Conservation (phyloP, 805 yeast species). For the Suhomyces prunicola region DNA sequence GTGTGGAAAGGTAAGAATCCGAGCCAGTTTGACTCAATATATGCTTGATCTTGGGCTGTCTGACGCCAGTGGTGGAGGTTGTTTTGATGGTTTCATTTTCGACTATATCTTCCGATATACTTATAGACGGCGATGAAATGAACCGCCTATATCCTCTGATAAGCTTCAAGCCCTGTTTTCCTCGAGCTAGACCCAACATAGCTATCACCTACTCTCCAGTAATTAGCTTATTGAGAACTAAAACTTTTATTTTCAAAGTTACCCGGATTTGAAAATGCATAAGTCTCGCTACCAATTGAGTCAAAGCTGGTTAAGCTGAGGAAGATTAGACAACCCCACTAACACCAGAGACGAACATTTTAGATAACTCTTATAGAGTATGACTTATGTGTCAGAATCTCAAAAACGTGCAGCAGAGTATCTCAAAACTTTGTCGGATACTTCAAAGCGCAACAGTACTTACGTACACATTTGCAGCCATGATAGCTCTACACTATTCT, state of each 20-base stretch:
- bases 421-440: no score
- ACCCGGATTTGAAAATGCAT: background rate
- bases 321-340: no score
- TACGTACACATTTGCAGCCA: no score
- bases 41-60: constrained; percentile 5
- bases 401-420: no score
- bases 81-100: background rate
- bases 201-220: background rate
- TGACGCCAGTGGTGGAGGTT: background rate
- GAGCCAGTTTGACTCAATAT: background rate
- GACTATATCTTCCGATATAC: constrained; percentile 10
- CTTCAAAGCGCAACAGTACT: no score
- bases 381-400: no score
- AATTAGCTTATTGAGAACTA: background rate
- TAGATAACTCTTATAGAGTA: no score
- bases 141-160: constrained; percentile 6
- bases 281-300: background rate
- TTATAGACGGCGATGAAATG: constrained; percentile 10
- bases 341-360: no score
- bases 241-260: background rate
- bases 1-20: background rate
- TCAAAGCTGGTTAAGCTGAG: no score
- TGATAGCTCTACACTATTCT: no score
- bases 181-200: constrained; percentile 1
- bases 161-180: background rate